These are phyloP conservation scores for Xerocomellus intermedius DNA, from an alignment of 768 basidiomycete species.

Conservation along the genomic window DNA sequence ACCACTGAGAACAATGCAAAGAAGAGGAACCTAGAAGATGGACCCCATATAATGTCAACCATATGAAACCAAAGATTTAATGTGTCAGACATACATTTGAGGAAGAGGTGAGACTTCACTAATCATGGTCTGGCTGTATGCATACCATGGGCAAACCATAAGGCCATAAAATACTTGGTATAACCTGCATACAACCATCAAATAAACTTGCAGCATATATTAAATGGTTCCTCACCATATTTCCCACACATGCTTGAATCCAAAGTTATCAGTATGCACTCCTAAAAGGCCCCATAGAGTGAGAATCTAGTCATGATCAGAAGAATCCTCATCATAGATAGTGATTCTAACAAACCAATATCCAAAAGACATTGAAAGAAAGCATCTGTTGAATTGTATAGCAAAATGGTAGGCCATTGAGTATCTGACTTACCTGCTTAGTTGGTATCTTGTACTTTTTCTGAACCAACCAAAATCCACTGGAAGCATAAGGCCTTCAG, in stretches of 20 bases:
- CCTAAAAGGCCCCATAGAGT: conserved; percentile 77
- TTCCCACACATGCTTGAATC: conserved; percentile 84
- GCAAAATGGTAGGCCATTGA: not conserved
- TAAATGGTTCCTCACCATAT: conserved; percentile 47
- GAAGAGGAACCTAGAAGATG: conserved; percentile 56
- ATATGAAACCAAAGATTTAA: not conserved
- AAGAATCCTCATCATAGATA: not conserved
- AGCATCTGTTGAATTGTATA: conserved; percentile 51
- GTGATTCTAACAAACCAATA: conserved; percentile 45
- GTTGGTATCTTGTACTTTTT: conserved; percentile 62
- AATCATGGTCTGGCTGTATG: conserved; percentile 82
- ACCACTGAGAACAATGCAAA: conserved; percentile 76
- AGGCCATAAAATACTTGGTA: conserved; percentile 72
- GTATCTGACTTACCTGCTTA: conserved; percentile 40
- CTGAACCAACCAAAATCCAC: conserved; percentile 68
- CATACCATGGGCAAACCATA: conserved; percentile 78
- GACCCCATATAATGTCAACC: not conserved
- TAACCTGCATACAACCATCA: conserved; percentile 39
- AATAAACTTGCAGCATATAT: not conserved
- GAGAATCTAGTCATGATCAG: conserved; percentile 42
- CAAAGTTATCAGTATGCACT: conserved; percentile 69
- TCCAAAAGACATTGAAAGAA: conserved; percentile 69
- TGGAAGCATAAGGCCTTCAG: conserved; percentile 18
- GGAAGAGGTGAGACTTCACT: conserved; percentile 71
- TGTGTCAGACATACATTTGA: conserved; percentile 53